These are phyloP conservation scores for Astragalus membranaceus DNA, from an alignment of 306 rosid genomes.

Conservation along the genomic window DNA sequence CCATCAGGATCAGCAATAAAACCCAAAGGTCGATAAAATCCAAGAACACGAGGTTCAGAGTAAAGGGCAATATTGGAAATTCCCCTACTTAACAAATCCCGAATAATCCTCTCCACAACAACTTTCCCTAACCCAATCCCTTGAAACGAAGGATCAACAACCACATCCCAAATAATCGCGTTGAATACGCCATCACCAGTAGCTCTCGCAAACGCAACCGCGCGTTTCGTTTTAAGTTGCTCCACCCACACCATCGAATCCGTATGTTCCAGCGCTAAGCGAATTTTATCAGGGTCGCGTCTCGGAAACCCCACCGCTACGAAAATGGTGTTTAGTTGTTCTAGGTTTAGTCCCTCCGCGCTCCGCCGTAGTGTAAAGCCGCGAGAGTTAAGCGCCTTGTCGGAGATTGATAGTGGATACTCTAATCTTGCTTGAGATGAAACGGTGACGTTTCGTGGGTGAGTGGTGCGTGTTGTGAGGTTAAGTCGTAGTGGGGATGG, in stretches of 20 bases:
- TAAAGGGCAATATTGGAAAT: constrained; percentile 65
- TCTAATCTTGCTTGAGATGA: constrained; percentile 1
- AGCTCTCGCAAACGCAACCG: constrained; percentile 87
- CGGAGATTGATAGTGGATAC: constrained; percentile 42
- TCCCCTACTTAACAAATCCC: constrained; percentile 42
- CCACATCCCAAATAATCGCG: constrained; percentile 92
- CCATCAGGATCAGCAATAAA: constrained; percentile 88
- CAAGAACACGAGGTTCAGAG: constrained; percentile 83
- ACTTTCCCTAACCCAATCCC: constrained; percentile 84
- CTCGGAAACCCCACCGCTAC: constrained; percentile 81
- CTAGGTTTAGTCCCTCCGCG: constrained; percentile 52
- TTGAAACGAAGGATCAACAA: constrained; percentile 86
- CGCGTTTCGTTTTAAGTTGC: constrained; percentile 40
- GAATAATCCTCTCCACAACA: constrained; percentile 66
- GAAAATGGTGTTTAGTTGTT: constrained; percentile 65
- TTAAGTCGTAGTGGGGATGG: constrained; percentile 16
- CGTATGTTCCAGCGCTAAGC: constrained; percentile 64
- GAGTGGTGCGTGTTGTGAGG: neutral
- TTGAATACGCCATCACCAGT: constrained; percentile 94
- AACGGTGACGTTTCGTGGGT: constrained; percentile 25
- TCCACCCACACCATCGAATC: constrained; percentile 73
- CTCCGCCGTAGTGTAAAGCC: constrained; percentile 67
- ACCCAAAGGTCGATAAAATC: constrained; percentile 79
- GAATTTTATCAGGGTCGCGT: constrained; percentile 66
- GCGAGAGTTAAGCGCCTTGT: constrained; percentile 53